Conservation (phyloP, 805 yeast species). For the Wilhelminamyces savonicus region DNA sequence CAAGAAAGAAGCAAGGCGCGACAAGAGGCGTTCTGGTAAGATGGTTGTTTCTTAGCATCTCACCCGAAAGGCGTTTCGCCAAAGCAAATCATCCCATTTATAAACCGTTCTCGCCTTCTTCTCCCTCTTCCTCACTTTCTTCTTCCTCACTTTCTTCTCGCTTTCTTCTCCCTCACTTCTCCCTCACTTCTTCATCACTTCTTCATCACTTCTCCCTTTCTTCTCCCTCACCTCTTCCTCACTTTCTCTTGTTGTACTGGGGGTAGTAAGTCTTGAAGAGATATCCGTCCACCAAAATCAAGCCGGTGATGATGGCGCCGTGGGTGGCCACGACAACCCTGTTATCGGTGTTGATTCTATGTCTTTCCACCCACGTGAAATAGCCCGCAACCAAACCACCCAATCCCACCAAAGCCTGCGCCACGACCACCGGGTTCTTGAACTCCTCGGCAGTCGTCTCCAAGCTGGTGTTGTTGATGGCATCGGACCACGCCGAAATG, state of each 20-base stretch:
- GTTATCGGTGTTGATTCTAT: constrained; percentile 35
- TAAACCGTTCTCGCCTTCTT: too few species aligned
- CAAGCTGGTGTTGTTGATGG: constrained; percentile 8
- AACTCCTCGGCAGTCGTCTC: constrained; percentile 32
- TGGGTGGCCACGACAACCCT: constrained; percentile 39
- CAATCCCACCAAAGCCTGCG: constrained; percentile 45
- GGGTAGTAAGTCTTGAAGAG: constrained; percentile 50
- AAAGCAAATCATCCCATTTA: too few species aligned
- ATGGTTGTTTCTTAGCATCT: too few species aligned
- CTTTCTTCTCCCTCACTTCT: too few species aligned
- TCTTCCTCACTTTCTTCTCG: too few species aligned
- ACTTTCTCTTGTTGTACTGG: constrained; percentile 45
- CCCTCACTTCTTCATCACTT: too few species aligned
- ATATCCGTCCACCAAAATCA: constrained; percentile 48
- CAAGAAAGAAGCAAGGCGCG: too few species aligned
- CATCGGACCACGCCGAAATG: constrained; percentile 7
- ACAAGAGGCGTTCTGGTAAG: too few species aligned
- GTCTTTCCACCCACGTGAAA: constrained; percentile 45
- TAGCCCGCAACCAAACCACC: constrained; percentile 44
- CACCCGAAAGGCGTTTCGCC: too few species aligned
- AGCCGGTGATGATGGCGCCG: constrained; percentile 48
- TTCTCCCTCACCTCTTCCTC: too few species aligned
- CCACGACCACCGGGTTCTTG: constrained; percentile 56
- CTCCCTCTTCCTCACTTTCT: too few species aligned
- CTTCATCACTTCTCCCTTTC: too few species aligned